phyloP scores from a whole-genome alignment of 345 rosid genomes.

The Draba incana region DNA sequence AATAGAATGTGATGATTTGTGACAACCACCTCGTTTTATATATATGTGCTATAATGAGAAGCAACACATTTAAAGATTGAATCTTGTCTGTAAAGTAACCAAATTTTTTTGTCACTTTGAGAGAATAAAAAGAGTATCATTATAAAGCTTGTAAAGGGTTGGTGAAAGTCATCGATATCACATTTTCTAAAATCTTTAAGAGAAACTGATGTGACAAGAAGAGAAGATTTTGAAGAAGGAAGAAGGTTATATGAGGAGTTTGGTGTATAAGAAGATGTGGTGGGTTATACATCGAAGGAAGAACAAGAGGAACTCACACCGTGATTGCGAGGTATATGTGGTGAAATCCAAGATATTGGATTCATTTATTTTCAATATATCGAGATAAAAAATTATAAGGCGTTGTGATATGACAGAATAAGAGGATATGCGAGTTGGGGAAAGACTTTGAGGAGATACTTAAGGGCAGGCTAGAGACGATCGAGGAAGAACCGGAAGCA shows the following conservation, averaged over 20 bases:
- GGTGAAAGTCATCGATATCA: constrained; percentile 32
- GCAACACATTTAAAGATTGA: constrained; percentile 38
- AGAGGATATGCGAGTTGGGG: constrained; percentile 37
- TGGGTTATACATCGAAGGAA: constrained; percentile 36
- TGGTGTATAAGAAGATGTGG: constrained; percentile 43
- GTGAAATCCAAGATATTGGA: not conserved
- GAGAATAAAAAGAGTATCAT: constrained; percentile 33
- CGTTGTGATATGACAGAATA: constrained; percentile 32
- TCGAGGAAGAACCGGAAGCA: constrained; percentile 44
- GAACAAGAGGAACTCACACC: constrained; percentile 32
- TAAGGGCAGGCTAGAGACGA: constrained; percentile 45
- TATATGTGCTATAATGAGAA: constrained; percentile 34
- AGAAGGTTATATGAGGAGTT: constrained; percentile 35
- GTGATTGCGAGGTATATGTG: constrained; percentile 32
- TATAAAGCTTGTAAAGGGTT: constrained; percentile 40
- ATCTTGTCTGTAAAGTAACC: constrained; percentile 44
- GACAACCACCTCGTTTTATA: constrained; percentile 39
- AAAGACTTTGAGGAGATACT: constrained; percentile 42
- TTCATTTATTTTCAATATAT: constrained; percentile 4
- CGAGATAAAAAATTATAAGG: not conserved
- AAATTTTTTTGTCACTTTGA: constrained; percentile 32
- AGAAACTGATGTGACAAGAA: constrained; percentile 35
- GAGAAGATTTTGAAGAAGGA: constrained; percentile 17
- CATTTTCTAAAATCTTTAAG: constrained; percentile 18
- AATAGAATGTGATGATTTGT: constrained; percentile 40